These are phyloP conservation scores for Rosa lucieae DNA, from an alignment of 306 rosid species.

Conservation along the genomic window DNA sequence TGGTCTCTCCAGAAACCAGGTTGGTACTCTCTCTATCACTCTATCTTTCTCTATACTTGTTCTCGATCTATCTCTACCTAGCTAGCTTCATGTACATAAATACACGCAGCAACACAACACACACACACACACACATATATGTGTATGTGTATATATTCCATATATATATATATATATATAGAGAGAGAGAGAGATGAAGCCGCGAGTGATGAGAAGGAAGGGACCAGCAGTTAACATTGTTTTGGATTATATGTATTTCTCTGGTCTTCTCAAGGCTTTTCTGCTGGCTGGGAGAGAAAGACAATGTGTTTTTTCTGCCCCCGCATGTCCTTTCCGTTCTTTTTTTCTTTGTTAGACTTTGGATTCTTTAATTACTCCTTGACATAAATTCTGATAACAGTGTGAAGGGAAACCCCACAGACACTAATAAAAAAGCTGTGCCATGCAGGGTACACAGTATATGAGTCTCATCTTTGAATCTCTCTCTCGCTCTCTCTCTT, in stretches of 20 bases:
- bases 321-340: neutral
- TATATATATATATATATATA: neutral
- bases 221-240: slow-evolving; percentile 53
- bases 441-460: slow-evolving; percentile 44
- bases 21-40: slow-evolving; percentile 28
- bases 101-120: neutral
- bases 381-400: slow-evolving; percentile 50
- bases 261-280: slow-evolving; percentile 19
- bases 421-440: slow-evolving; percentile 28
- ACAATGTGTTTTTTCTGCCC: slow-evolving; percentile 28
- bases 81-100: neutral
- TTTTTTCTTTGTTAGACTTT: slow-evolving; percentile 8
- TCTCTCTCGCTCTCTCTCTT: slow-evolving; percentile 24
- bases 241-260: slow-evolving; percentile 27
- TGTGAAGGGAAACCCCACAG: slow-evolving; percentile 25
- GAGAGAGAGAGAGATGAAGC: neutral
- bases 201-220: slow-evolving; percentile 17
- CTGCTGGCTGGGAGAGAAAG: slow-evolving; percentile 30
- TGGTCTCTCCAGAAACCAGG: slow-evolving; percentile 93
- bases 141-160: neutral
- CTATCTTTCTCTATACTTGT: slow-evolving; percentile 3
- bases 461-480: slow-evolving; percentile 52
- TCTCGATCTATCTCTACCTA: neutral
- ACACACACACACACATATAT: neutral
- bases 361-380: slow-evolving; percentile 33